Evolutionary conservation across 805 yeast species (phyloP).

Genomic region (Kluyveromyces aestuarii): DNA sequence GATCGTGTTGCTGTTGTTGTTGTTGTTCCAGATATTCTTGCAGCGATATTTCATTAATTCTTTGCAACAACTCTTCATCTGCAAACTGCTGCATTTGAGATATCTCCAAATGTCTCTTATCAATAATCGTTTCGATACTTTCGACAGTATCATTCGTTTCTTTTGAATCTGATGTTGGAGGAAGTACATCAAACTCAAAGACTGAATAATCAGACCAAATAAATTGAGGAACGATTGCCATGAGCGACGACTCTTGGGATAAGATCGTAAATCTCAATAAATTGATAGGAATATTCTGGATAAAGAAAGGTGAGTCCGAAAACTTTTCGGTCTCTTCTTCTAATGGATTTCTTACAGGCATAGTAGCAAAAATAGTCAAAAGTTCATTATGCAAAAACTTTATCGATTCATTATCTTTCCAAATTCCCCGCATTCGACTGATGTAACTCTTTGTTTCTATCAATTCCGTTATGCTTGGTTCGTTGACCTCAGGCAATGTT

Average conservation of each 20-base stretch:
- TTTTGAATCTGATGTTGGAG: conserved; percentile 40
- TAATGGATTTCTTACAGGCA: conserved; percentile 4
- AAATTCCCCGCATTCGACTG: conserved; percentile 43
- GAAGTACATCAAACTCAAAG: conserved; percentile 63
- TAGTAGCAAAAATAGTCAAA: conserved; percentile 15
- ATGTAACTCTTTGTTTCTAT: conserved; percentile 46
- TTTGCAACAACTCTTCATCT: conserved; percentile 26
- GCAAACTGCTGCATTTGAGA: conserved; percentile 22
- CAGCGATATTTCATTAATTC: conserved; percentile 25
- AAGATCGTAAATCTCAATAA: conserved; percentile 58
- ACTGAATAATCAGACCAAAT: conserved; percentile 56
- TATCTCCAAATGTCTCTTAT: conserved; percentile 20
- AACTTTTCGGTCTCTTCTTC: conserved; percentile 1
- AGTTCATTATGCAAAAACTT: conserved; percentile 41
- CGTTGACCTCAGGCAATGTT: conserved; percentile 11
- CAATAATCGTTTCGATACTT: conserved; percentile 27
- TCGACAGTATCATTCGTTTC: conserved; percentile 30
- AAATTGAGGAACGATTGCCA: conserved; percentile 57
- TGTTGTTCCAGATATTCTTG: conserved; percentile 25
- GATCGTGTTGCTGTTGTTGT: conserved; percentile 10
- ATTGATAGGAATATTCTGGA: conserved; percentile 42
- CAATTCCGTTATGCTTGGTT: conserved; percentile 10
- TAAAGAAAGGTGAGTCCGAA: conserved; percentile 13
- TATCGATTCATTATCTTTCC: conserved; percentile 42
- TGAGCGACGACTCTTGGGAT: conserved; percentile 60